phyloP scores from a whole-genome alignment of 352 stramenopile genomes.

The Globisporangium echinulatum region DNA sequence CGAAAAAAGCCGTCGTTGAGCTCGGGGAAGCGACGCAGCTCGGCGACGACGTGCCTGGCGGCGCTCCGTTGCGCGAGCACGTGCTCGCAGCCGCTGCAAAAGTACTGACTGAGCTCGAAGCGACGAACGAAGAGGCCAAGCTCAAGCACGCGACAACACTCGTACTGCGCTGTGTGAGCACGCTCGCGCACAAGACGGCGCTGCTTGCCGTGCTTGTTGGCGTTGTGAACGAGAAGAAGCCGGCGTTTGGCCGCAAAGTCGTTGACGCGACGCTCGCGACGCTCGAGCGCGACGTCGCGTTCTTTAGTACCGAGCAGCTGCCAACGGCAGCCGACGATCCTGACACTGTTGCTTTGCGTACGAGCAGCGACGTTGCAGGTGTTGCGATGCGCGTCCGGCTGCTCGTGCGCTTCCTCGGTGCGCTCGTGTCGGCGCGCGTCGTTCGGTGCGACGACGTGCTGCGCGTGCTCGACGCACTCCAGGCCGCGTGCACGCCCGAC shows the following conservation, averaged over 20 bases:
- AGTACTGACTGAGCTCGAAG: conserved; percentile 48
- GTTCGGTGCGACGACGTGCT: conserved; percentile 60
- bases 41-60: conserved; percentile 24
- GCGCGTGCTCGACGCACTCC: conserved; percentile 47
- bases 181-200: conserved; percentile 63
- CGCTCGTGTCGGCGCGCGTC: conserved; percentile 51
- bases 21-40: conserved; percentile 36
- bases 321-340: conserved; percentile 12
- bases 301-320: conserved; percentile 28
- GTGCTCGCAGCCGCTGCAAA: conserved; percentile 30
- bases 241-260: conserved; percentile 46
- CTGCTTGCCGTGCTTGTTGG: conserved; percentile 61
- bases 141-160: conserved; percentile 45
- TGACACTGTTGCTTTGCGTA: conserved; percentile 29
- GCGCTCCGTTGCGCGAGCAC: conserved; percentile 33
- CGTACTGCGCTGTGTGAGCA: conserved; percentile 42
- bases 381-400: conserved; percentile 49
- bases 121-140: conserved; percentile 46
- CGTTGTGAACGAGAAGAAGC: conserved; percentile 59
- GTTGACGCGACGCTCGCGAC: conserved; percentile 25
- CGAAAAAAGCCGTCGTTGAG: conserved; percentile 72
- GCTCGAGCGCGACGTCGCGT: conserved; percentile 56
- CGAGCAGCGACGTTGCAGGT: conserved; percentile 14
- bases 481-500: conserved; percentile 53
- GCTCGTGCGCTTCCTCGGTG: conserved; percentile 56